These are phyloP conservation scores for Cynara cardunculus DNA, from an alignment of 129 eudicot species.

Conservation along the genomic window DNA sequence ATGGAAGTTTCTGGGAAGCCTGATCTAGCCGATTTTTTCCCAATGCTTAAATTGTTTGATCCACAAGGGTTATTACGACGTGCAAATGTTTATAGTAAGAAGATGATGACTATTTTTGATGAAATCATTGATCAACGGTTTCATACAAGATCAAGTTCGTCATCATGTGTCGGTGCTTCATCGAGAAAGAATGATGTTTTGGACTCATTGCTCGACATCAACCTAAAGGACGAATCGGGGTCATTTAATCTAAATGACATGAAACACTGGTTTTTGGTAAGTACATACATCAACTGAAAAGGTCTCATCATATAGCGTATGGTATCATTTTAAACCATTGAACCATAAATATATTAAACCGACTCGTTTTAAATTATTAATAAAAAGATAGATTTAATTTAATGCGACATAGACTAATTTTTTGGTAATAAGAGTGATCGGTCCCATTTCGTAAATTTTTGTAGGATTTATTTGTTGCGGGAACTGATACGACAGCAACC, in stretches of 20 bases:
- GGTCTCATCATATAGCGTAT: too few relatives aligned
- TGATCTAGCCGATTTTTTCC: constrained; percentile 44
- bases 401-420: too few relatives aligned
- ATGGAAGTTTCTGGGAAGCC: constrained; percentile 29
- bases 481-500: constrained; percentile 32
- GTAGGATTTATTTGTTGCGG: constrained; percentile 38
- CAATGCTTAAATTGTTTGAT: constrained; percentile 30
- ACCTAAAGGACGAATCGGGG: background rate
- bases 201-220: constrained; percentile 6
- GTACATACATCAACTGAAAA: background rate
- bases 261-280: background rate
- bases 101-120: constrained; percentile 4
- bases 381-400: too few relatives aligned
- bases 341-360: background rate
- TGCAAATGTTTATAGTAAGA: background rate
- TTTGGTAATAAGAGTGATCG: background rate
- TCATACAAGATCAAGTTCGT: background rate
- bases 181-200: background rate
- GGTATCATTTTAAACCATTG: too few relatives aligned
- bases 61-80: constrained; percentile 24
- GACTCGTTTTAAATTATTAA: too few relatives aligned
- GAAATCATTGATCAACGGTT: constrained; percentile 4
- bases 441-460: background rate
- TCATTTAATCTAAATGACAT: background rate
- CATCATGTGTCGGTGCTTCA: background rate